These are phyloP conservation scores for Casuarina equisetifolia DNA, from an alignment of 306 rosid genomes.

Conservation along the genomic window DNA sequence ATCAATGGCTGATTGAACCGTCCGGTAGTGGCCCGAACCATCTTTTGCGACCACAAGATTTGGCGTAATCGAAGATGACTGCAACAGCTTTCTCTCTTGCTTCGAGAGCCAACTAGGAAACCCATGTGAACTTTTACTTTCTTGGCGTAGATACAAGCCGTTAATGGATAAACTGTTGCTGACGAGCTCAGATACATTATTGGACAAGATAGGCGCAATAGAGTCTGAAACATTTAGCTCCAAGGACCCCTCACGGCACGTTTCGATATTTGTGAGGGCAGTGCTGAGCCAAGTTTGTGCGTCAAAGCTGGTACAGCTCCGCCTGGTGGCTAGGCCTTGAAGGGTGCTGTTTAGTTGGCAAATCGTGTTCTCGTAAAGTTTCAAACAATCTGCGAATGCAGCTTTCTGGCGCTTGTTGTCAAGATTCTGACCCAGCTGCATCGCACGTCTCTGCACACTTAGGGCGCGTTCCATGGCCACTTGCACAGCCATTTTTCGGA, in stretches of 20 bases:
- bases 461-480: conserved; percentile 53
- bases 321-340: conserved; percentile 21
- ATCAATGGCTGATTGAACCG: conserved; percentile 68
- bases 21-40: conserved; percentile 67
- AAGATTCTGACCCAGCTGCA: conserved; percentile 3
- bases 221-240: conserved; percentile 50
- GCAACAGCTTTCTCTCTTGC: conserved; percentile 55
- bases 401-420: conserved; percentile 35
- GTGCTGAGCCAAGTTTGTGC: conserved; percentile 95
- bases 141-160: conserved; percentile 31
- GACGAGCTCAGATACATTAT: conserved; percentile 64
- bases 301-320: conserved; percentile 49
- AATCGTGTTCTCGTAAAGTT: conserved; percentile 58
- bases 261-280: conserved; percentile 69
- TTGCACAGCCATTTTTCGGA: conserved; percentile 43
- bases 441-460: conserved; percentile 24
- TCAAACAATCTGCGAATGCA: conserved; percentile 58
- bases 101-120: conserved; percentile 62
- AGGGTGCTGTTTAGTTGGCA: conserved; percentile 63
- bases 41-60: conserved; percentile 81
- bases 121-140: neutral
- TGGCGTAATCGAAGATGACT: conserved; percentile 31
- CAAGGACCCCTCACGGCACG: conserved; percentile 50
- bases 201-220: conserved; percentile 24
- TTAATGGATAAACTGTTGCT: conserved; percentile 70